Percentiles rank a stretch among this genome's conserved stretches.
phyloP scores from a whole-genome alignment of 768 basidiomycete species.

The Tylopilus sp. region DNA sequence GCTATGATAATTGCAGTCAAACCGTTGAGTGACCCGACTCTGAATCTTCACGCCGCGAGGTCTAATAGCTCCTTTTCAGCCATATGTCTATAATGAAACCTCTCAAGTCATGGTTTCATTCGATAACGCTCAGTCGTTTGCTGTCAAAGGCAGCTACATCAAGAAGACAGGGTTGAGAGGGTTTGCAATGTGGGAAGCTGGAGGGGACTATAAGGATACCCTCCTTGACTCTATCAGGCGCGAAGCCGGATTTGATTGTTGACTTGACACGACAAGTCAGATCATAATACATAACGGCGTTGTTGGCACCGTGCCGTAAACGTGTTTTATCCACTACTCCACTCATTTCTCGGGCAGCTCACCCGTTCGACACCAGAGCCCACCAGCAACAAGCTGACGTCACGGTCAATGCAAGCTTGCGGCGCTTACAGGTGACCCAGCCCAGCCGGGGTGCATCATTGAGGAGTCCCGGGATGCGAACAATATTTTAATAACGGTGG shows the following conservation, averaged over 20 bases:
- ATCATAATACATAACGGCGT: no score
- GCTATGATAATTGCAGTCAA: slow-evolving; percentile 67
- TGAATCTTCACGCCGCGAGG: not conserved
- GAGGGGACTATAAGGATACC: slow-evolving; percentile 58
- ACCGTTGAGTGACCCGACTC: slow-evolving; percentile 52
- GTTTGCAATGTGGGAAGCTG: slow-evolving; percentile 72
- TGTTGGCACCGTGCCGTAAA: no score
- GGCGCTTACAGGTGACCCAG: no score
- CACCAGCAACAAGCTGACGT: no score
- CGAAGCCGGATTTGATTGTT: not conserved
- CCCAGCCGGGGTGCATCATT: no score
- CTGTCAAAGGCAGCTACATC: slow-evolving; percentile 60
- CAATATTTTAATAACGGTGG: no score
- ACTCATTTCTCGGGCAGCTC: not conserved
- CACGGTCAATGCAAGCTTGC: no score
- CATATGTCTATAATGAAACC: slow-evolving; percentile 59
- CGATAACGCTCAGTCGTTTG: slow-evolving; percentile 58
- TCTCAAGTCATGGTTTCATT: slow-evolving; percentile 61
- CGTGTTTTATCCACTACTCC: no score
- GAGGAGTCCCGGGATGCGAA: no score
- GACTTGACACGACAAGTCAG: no score
- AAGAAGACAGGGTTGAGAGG: slow-evolving; percentile 49
- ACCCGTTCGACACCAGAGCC: no score
- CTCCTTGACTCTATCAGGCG: slow-evolving; percentile 35
- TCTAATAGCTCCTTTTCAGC: slow-evolving; percentile 38